phyloP scores from a whole-genome alignment of 2,329 filamentous ascomycete species.

The Aspergillus japonicus region DNA sequence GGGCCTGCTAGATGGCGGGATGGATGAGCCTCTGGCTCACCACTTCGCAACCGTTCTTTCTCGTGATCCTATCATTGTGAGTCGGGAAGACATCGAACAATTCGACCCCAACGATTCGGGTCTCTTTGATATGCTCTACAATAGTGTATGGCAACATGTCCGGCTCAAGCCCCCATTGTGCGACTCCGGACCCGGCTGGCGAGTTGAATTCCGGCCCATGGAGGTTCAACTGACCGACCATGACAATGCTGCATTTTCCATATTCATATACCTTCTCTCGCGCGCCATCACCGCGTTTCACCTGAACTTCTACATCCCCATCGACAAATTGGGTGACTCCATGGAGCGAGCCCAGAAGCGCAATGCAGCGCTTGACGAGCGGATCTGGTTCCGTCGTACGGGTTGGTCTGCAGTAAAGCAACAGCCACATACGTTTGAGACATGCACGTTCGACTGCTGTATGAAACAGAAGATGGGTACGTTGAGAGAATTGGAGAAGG shows the following conservation, averaged over 20 bases:
- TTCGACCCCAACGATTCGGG: slow-evolving; percentile 9
- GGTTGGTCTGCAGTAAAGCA: slow-evolving; percentile 58
- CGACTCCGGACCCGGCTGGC: slow-evolving; percentile 84
- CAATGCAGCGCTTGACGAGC: slow-evolving; percentile 72
- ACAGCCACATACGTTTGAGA: not conserved
- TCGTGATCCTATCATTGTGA: slow-evolving; percentile 15
- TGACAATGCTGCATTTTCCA: slow-evolving; percentile 86
- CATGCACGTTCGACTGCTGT: not conserved
- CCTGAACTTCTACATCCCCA: slow-evolving; percentile 87
- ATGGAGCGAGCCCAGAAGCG: slow-evolving; percentile 83
- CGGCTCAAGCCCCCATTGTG: slow-evolving; percentile 51
- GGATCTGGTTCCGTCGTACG: slow-evolving; percentile 83
- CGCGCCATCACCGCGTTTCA: slow-evolving; percentile 82
- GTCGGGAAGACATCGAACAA: slow-evolving; percentile 12
- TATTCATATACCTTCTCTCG: slow-evolving; percentile 88
- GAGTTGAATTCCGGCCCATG: slow-evolving; percentile 91
- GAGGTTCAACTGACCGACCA: slow-evolving; percentile 94
- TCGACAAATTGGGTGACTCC: slow-evolving; percentile 77
- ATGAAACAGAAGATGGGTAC: not conserved
- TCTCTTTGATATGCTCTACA: slow-evolving; percentile 19
- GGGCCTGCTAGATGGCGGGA: slow-evolving; percentile 18
- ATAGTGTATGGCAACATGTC: slow-evolving; percentile 17
- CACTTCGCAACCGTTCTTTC: slow-evolving; percentile 18
- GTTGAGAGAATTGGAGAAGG: not conserved
- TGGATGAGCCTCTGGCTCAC: slow-evolving; percentile 19